Evolutionary conservation across 23 red algal species (phyloP).

Genomic region (Chondrus crispus): DNA sequence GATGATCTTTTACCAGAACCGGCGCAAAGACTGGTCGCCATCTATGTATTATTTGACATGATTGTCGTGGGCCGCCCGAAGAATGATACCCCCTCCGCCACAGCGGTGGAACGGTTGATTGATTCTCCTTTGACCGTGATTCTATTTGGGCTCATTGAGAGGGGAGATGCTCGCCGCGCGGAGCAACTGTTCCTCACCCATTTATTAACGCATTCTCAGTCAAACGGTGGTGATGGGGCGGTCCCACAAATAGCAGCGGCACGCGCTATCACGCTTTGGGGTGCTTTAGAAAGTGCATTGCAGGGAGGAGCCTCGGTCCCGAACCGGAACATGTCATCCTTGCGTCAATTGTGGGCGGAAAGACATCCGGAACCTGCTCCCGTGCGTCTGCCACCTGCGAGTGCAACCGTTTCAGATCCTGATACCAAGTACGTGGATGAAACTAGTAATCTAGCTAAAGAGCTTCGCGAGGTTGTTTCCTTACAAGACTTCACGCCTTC

Average conservation of each 20-base stretch:
- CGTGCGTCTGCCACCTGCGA: constrained; percentile 16
- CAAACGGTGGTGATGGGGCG: neutral
- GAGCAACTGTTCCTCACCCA: constrained; percentile 63
- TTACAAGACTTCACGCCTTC: constrained; percentile 54
- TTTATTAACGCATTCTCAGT: constrained; percentile 35
- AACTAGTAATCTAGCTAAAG: constrained; percentile 5
- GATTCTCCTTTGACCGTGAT: constrained; percentile 40
- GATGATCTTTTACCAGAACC: constrained; percentile 51
- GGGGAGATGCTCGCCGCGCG: neutral
- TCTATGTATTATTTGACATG: constrained; percentile 65
- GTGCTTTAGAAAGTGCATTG: constrained; percentile 50
- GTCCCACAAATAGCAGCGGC: constrained; percentile 39
- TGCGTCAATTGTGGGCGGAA: constrained; percentile 24
- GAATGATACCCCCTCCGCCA: neutral
- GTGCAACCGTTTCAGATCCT: constrained; percentile 41
- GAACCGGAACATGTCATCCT: constrained; percentile 31
- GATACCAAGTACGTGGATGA: constrained; percentile 4
- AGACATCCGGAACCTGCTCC: constrained; percentile 23
- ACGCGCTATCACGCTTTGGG: constrained; percentile 10
- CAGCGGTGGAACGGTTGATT: constrained; percentile 47
- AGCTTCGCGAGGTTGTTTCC: constrained; percentile 35
- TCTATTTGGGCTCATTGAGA: constrained; percentile 37
- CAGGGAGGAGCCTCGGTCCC: constrained; percentile 40
- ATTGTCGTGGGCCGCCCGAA: constrained; percentile 8
- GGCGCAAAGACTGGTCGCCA: constrained; percentile 37